Evolutionary conservation across 805 yeast species (phyloP).

Genomic region (Kazachstania psychrophila): DNA sequence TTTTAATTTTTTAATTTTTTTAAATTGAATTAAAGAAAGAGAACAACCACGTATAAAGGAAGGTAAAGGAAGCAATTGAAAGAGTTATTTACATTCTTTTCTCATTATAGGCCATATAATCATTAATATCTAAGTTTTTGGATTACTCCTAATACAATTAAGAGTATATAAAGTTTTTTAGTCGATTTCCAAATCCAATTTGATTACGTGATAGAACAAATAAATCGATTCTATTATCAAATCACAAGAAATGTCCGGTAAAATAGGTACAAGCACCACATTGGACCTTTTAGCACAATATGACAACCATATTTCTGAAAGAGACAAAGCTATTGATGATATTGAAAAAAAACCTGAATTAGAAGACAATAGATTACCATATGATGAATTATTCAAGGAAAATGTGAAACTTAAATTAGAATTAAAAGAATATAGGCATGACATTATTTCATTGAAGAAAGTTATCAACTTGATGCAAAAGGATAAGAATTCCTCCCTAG

Average conservation of each 20-base stretch:
- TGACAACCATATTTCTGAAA: constrained; percentile 22
- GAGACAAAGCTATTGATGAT: constrained; percentile 22
- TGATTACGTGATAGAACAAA: too few relatives aligned
- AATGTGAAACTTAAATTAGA: constrained; percentile 23
- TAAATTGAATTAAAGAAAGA: too few relatives aligned
- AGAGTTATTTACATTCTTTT: too few relatives aligned
- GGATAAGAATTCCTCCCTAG: constrained; percentile 6
- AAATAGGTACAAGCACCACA: constrained; percentile 7
- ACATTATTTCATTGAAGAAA: constrained; percentile 15
- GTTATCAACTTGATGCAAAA: constrained; percentile 8
- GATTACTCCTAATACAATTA: too few relatives aligned
- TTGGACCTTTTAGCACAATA: constrained; percentile 25
- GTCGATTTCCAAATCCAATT: too few relatives aligned
- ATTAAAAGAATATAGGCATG: constrained; percentile 20
- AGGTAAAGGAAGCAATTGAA: too few relatives aligned
- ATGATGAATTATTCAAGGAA: constrained; percentile 27
- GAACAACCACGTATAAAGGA: too few relatives aligned
- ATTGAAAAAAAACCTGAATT: constrained; percentile 15
- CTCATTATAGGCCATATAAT: too few relatives aligned
- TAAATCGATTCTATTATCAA: too few relatives aligned
- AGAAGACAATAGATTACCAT: constrained; percentile 14
- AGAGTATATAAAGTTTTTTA: too few relatives aligned
- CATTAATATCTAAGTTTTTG: too few relatives aligned
- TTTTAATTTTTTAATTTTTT: too few relatives aligned
- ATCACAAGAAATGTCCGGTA: not conserved